These are phyloP conservation scores for Carex kokanica DNA, from an alignment of 176 grass and related monocot genomes.

Conservation along the genomic window DNA sequence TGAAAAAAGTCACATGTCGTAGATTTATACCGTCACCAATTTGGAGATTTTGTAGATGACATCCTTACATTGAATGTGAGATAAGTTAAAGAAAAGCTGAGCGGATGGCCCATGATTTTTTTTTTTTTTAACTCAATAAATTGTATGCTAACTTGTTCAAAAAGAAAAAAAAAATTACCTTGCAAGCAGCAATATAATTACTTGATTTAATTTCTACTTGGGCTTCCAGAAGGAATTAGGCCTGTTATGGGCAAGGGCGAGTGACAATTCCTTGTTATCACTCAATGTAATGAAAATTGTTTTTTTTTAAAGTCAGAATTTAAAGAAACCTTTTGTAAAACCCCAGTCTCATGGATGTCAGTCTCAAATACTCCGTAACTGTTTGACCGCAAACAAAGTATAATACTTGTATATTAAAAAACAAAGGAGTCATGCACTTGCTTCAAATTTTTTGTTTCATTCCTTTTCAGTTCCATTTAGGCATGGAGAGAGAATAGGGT, in stretches of 20 bases:
- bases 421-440: not conserved
- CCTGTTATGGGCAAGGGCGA: not conserved
- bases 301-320: not conserved
- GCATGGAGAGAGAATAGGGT: slow-evolving; percentile 97
- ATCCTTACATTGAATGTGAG: not conserved
- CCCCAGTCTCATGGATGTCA: not conserved
- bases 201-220: not conserved
- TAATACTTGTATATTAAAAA: not conserved
- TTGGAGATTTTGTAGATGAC: not conserved
- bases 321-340: not conserved
- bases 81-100: not conserved
- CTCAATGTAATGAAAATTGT: too few species aligned
- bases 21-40: not conserved
- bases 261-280: not conserved
- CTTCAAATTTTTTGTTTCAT: slow-evolving; percentile 9
- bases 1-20: not conserved
- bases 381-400: not conserved
- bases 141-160: not conserved
- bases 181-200: not conserved
- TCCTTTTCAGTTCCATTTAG: slow-evolving; percentile 84
- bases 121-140: not conserved
- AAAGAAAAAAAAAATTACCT: not conserved
- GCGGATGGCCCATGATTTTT: not conserved
- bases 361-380: not conserved
- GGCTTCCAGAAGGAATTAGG: not conserved